These are phyloP conservation scores for Ustilago loliicola DNA, from an alignment of 1,284 basidiomycete genomes.

Conservation along the genomic window DNA sequence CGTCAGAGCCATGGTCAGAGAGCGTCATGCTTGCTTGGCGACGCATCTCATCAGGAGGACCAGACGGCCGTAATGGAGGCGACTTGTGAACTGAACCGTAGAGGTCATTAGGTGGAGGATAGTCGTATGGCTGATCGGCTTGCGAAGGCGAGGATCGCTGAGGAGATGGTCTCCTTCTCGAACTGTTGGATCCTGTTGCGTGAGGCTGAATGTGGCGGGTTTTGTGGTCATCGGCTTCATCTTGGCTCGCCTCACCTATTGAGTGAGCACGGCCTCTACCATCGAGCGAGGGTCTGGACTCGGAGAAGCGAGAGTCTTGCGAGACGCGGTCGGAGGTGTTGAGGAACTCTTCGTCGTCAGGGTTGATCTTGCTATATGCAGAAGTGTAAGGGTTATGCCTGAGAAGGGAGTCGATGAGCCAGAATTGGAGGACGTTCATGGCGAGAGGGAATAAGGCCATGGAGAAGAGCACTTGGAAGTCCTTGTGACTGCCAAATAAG, in stretches of 20 bases:
- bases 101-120: conserved; percentile 24
- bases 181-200: conserved; percentile 17
- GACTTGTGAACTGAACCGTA: conserved; percentile 39
- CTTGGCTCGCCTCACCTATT: conserved; percentile 29
- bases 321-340: conserved; percentile 39
- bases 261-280: conserved; percentile 9
- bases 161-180: conserved; percentile 27
- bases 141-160: not conserved
- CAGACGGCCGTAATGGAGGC: conserved; percentile 17
- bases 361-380: conserved; percentile 52
- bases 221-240: conserved; percentile 14
- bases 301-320: conserved; percentile 33
- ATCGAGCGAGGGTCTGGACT: conserved; percentile 11
- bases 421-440: conserved; percentile 77
- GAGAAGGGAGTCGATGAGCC: conserved; percentile 68
- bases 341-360: conserved; percentile 40
- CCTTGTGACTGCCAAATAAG: conserved; percentile 78
- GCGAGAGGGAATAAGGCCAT: conserved; percentile 93
- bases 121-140: conserved; percentile 39
- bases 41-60: conserved; percentile 36
- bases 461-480: conserved; percentile 72
- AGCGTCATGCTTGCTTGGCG: conserved; percentile 38
- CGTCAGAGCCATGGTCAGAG: conserved; percentile 35
- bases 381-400: conserved; percentile 62
- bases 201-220: conserved; percentile 24